Conservation (phyloP, 495 filamentous ascomycete species). For the Trichoderma orchidacearum region DNA sequence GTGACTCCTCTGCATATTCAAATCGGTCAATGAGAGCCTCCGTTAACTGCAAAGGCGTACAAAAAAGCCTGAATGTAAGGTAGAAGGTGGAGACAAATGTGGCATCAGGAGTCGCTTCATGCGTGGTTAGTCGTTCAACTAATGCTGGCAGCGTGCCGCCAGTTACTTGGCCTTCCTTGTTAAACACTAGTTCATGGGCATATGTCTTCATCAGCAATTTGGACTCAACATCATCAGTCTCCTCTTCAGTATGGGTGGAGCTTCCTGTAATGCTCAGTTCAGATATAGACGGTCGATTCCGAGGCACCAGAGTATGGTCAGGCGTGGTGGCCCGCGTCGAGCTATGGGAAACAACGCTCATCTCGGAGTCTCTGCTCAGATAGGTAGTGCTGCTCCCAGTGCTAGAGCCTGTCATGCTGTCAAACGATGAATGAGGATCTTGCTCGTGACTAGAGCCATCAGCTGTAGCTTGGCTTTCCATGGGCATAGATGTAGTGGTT, state of each 20-base stretch:
- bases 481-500: conserved; percentile 25
- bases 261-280: conserved; percentile 43
- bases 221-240: conserved; percentile 64
- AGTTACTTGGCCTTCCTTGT: conserved; percentile 89
- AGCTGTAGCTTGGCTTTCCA: conserved; percentile 28
- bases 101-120: conserved; percentile 85
- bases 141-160: conserved; percentile 85
- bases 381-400: conserved; percentile 56
- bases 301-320: conserved; percentile 37
- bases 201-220: conserved; percentile 73
- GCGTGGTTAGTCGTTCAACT: conserved; percentile 84
- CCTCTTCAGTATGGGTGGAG: conserved; percentile 39
- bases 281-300: conserved; percentile 35
- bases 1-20: conserved; percentile 73
- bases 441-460: conserved; percentile 27
- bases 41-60: conserved; percentile 66
- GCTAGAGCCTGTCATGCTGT: conserved; percentile 37
- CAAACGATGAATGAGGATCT: conserved; percentile 29
- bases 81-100: conserved; percentile 93
- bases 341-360: conserved; percentile 62
- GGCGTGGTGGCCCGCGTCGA: conserved; percentile 89
- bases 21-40: conserved; percentile 77
- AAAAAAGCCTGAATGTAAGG: conserved; percentile 92
- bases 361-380: conserved; percentile 68
- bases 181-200: conserved; percentile 79